Evolutionary conservation across 371 early-diverging fungal species (phyloP).

Genomic region (Apophysomyces elegans): DNA sequence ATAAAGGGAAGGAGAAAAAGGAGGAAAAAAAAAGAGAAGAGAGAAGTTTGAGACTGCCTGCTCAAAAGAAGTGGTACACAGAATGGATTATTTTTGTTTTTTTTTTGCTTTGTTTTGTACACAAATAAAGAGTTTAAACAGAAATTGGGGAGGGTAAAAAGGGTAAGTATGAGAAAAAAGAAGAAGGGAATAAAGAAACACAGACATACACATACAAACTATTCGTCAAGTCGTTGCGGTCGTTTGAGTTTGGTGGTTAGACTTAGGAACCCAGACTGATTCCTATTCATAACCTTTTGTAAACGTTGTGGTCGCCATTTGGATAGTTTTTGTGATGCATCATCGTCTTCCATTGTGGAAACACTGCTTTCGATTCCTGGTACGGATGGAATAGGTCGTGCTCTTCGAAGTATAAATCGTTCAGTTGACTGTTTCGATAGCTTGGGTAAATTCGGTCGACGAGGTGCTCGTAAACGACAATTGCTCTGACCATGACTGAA

Average conservation of each 20-base stretch:
- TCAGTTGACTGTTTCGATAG: slow-evolving; percentile 13
- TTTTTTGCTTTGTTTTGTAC: slow-evolving; percentile 1
- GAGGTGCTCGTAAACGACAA: slow-evolving; percentile 12
- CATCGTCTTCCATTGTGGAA: slow-evolving; percentile 7
- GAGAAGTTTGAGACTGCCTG: neutral
- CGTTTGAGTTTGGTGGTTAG: slow-evolving; percentile 13
- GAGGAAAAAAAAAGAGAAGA: neutral
- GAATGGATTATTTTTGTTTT: neutral
- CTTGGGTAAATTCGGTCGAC: slow-evolving; percentile 19
- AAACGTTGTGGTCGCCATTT: slow-evolving; percentile 11
- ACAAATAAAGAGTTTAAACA: slow-evolving; percentile 8
- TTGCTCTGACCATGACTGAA: slow-evolving; percentile 19
- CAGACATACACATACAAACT: neutral
- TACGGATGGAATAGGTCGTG: slow-evolving; percentile 9
- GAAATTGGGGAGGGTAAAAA: slow-evolving; percentile 2
- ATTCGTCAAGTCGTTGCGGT: slow-evolving; percentile 1
- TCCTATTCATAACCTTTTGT: slow-evolving; percentile 13
- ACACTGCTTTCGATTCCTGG: slow-evolving; percentile 14
- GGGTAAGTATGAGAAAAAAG: too few species aligned
- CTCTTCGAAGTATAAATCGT: slow-evolving; percentile 4
- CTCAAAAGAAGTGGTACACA: slow-evolving; percentile 3
- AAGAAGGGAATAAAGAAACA: too few species aligned
- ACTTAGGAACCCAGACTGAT: slow-evolving; percentile 16
- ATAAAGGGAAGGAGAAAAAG: neutral
- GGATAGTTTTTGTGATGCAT: slow-evolving; percentile 11